Conservation (phyloP, 768 basidiomycete species). For the Russula ochroleuca region DNA sequence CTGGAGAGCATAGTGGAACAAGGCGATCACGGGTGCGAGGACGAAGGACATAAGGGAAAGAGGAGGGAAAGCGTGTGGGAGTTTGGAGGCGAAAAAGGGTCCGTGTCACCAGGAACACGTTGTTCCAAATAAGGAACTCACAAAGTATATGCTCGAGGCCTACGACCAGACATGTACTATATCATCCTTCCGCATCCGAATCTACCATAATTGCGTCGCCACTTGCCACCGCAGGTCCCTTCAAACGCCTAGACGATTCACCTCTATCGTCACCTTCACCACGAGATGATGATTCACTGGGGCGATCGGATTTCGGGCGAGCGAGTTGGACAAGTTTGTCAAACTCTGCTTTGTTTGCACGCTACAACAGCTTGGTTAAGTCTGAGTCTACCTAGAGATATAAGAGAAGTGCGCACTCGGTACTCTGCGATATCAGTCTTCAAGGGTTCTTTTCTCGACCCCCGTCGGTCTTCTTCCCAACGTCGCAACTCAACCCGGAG, state of each 20-base stretch:
- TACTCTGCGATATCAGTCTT: slow-evolving; percentile 18
- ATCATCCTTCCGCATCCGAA: slow-evolving; percentile 17
- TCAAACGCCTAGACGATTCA: not conserved
- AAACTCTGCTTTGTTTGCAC: slow-evolving; percentile 26
- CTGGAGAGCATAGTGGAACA: slow-evolving; percentile 23
- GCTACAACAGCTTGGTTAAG: slow-evolving; percentile 6
- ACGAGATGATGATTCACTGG: not conserved
- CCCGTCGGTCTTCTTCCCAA: slow-evolving; percentile 29
- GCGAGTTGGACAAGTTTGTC: slow-evolving; percentile 22
- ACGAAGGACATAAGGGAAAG: slow-evolving; percentile 18
- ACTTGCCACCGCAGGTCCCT: not conserved
- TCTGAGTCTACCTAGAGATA: not conserved
- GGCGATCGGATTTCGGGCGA: not conserved
- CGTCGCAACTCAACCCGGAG: slow-evolving; percentile 27
- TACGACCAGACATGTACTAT: not conserved
- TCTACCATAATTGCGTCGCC: slow-evolving; percentile 12
- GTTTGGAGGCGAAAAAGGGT: no score
- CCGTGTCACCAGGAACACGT: not conserved
- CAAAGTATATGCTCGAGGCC: no score
- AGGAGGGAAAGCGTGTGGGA: not conserved
- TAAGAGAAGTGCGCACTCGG: slow-evolving; percentile 13
- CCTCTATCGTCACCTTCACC: not conserved
- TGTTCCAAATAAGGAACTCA: slow-evolving; percentile 8
- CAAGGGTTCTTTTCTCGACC: slow-evolving; percentile 16
- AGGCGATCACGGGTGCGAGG: slow-evolving; percentile 18